Conservation (phyloP, 1,284 basidiomycete genomes). For the Austropuccinia psidii region DNA sequence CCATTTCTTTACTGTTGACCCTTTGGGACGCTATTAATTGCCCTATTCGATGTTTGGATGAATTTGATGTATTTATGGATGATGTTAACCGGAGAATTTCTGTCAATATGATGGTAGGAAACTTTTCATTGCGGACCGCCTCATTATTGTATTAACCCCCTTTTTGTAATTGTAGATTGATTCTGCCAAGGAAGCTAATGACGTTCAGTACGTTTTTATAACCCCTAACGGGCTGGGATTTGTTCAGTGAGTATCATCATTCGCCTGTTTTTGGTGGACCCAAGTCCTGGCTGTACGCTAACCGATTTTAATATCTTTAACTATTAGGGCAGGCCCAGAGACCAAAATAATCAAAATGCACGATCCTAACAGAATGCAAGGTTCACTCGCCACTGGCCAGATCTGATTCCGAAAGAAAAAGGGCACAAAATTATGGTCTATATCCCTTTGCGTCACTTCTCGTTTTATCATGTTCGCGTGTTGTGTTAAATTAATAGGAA, state of each 20-base stretch:
- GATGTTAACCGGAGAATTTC: conserved; percentile 81
- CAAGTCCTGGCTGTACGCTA: background rate
- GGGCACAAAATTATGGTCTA: too few relatives aligned
- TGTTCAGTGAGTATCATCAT: background rate
- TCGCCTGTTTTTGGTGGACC: background rate
- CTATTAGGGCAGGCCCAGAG: conserved; percentile 6
- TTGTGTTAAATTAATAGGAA: too few relatives aligned
- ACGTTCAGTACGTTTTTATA: conserved; percentile 84
- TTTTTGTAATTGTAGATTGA: conserved; percentile 63
- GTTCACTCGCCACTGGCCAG: conserved; percentile 9
- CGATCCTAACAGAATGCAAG: conserved; percentile 15
- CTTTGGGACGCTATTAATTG: conserved; percentile 93
- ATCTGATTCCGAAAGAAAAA: too few relatives aligned
- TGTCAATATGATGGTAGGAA: conserved; percentile 67
- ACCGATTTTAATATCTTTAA: background rate
- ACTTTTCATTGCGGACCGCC: background rate
- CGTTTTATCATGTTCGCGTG: too few relatives aligned
- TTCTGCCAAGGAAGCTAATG: conserved; percentile 69
- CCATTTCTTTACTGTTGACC: conserved; percentile 82
- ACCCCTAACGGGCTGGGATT: conserved; percentile 56
- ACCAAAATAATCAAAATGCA: conserved; percentile 12
- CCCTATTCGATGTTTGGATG: conserved; percentile 86
- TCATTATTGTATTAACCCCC: background rate
- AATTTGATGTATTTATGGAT: conserved; percentile 82
- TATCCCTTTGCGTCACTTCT: too few relatives aligned